Evolutionary conservation across 148 eudicot genomes (phyloP).

Genomic region (Pouteria glomerata): DNA sequence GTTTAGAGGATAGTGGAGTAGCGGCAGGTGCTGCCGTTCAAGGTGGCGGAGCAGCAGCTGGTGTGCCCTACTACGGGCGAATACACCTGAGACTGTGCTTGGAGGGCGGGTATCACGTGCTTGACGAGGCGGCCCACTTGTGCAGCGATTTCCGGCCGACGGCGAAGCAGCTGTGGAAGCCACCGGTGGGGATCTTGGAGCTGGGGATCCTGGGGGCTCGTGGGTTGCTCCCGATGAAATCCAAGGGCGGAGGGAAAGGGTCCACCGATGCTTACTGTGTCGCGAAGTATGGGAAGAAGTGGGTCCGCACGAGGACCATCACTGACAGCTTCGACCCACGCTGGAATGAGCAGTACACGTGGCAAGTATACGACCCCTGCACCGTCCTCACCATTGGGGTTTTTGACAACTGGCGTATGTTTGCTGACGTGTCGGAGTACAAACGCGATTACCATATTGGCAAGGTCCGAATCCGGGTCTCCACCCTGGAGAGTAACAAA

Average conservation of each 20-base stretch:
- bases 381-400: constrained; percentile 88
- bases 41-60: constrained; percentile 17
- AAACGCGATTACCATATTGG: constrained; percentile 75
- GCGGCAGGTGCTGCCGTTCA: too few species aligned
- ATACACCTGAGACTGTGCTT: constrained; percentile 64
- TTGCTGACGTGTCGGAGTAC: constrained; percentile 47
- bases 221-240: constrained; percentile 82
- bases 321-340: constrained; percentile 80
- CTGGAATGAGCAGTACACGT: constrained; percentile 99
- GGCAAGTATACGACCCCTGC: constrained; percentile 98
- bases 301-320: constrained; percentile 88
- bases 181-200: constrained; percentile 76
- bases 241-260: constrained; percentile 71
- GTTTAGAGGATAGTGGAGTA: constrained; percentile 39
- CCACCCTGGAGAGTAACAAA: constrained; percentile 84
- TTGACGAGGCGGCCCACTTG: constrained; percentile 96
- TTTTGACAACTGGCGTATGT: constrained; percentile 90
- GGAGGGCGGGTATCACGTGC: constrained; percentile 97
- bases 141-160: constrained; percentile 92
- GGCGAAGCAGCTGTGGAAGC: constrained; percentile 92
- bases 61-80: constrained; percentile 55
- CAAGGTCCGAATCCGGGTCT: constrained; percentile 76
- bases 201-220: constrained; percentile 88
- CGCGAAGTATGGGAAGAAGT: constrained; percentile 94
- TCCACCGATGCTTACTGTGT: constrained; percentile 95